Base-by-base conservation (phyloP, 129 eudicot genomes). In the Solidago caesia region DNA sequence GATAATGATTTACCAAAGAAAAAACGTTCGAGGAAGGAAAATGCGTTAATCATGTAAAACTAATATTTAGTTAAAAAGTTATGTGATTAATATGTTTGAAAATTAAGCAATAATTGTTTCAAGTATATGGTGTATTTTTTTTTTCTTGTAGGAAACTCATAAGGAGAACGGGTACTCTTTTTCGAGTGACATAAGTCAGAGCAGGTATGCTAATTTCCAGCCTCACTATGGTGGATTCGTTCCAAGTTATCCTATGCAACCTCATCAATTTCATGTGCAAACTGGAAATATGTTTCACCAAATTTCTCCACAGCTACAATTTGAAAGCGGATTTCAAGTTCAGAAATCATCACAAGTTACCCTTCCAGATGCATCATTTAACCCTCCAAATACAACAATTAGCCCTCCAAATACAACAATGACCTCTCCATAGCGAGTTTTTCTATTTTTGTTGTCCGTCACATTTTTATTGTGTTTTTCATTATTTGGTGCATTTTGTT, bases 201-300 rank as follows among this genome's bases (percentile, higher is more conserved):
- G 7, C 60, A 0, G 8, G 60, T 3, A 55, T 55, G 60, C 27
- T 55, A 55, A 15, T 55, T 55, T 55, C n/a, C 26, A 6, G 27
- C 15, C 4, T 5, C 16, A 55, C 7, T 55, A 55, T 55, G 60
- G 60, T 55, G 60, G 60, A 55, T 55, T 55, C 0, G 1, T 55
- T 55, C 60, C 60, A 55, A 55, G 60, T 55, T 55, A 55, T 55
- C 25, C 16, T 55, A 55, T 55, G 62, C 62, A 56, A 56, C 21
- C 16, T 56, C 62, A 5, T 14, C 33, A 56, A 56, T 56, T 5
- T 56, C 62, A 1, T 56, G 25, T 7, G 21, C 62, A 56, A 56
- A 7, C 27, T 12, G 27, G 7, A 14, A 0, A 56, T 7, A 21
- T 56, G 25, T 15, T 56, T 56, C 62, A n/a, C 62, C 8, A 48